These are phyloP conservation scores for Kuraishia piskuri DNA, from an alignment of 805 yeast species.

Conservation along the genomic window DNA sequence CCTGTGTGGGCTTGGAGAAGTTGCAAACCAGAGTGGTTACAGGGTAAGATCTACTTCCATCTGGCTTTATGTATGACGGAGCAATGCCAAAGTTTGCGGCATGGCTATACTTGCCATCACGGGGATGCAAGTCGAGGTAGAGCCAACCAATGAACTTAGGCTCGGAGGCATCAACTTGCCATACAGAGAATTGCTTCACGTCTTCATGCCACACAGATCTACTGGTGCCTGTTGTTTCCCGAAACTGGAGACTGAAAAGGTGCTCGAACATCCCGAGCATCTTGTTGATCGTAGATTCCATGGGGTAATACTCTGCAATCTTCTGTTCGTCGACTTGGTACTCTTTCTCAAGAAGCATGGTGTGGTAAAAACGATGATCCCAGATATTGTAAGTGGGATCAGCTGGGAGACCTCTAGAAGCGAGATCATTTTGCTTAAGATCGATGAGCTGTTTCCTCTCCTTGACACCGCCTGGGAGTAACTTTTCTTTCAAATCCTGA, in stretches of 20 bases:
- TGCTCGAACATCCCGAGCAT: constrained; percentile 69
- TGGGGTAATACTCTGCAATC: constrained; percentile 73
- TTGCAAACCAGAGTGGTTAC: constrained; percentile 78
- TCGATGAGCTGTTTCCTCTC: constrained; percentile 40
- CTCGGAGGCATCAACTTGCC: constrained; percentile 45
- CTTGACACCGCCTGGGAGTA: constrained; percentile 48
- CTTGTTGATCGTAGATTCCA: constrained; percentile 53
- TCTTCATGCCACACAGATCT: constrained; percentile 69
- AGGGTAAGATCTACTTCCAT: constrained; percentile 49
- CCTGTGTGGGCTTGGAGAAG: constrained; percentile 64
- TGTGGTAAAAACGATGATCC: constrained; percentile 68
- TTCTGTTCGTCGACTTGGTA: constrained; percentile 65
- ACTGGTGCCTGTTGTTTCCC: constrained; percentile 32
- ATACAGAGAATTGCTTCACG: constrained; percentile 66
- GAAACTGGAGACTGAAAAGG: constrained; percentile 61
- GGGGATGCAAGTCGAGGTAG: constrained; percentile 75
- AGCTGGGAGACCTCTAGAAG: constrained; percentile 24
- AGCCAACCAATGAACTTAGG: constrained; percentile 60
- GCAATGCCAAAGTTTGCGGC: constrained; percentile 74
- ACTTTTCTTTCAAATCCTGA: constrained; percentile 48
- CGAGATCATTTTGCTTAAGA: constrained; percentile 46
- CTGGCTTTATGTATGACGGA: constrained; percentile 45
- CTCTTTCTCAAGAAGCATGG: constrained; percentile 54
- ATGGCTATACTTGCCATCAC: constrained; percentile 82
- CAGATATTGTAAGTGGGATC: constrained; percentile 47